phyloP scores from a whole-genome alignment of 2,329 filamentous ascomycete species.

The Fusarium begoniae region DNA sequence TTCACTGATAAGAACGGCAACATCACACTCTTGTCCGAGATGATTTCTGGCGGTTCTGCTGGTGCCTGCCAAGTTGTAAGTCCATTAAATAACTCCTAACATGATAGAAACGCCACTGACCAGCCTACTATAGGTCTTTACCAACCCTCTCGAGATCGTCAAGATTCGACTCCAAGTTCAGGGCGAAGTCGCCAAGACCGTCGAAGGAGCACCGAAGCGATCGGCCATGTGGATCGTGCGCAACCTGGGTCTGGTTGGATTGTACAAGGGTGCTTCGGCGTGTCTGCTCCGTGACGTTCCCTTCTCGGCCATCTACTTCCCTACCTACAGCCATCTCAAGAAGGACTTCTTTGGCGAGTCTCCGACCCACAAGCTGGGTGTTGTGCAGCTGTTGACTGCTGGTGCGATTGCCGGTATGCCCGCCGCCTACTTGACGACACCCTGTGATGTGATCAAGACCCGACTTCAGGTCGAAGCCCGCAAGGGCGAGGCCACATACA shows the following conservation, averaged over 20 bases:
- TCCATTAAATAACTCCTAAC: constrained; percentile 40
- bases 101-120: constrained; percentile 3
- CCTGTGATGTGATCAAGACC: constrained; percentile 99
- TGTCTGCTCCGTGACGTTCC: constrained; percentile 96
- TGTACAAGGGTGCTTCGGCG: constrained; percentile 96
- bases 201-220: constrained; percentile 83
- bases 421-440: constrained; percentile 93
- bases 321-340: constrained; percentile 94
- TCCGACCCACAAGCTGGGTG: constrained; percentile 83
- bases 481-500: constrained; percentile 92
- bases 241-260: constrained; percentile 90
- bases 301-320: constrained; percentile 99
- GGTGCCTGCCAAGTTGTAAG: constrained; percentile 96
- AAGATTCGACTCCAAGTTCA: constrained; percentile 99
- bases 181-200: constrained; percentile 90
- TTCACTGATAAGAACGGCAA: constrained; percentile 80
- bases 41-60: constrained; percentile 87
- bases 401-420: constrained; percentile 96
- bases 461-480: constrained; percentile 96
- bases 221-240: constrained; percentile 98
- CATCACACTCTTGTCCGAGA: constrained; percentile 76
- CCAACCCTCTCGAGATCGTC: constrained; percentile 97
- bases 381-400: constrained; percentile 90
- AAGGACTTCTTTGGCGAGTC: constrained; percentile 93
- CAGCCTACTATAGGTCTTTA: constrained; percentile 75